Evolutionary conservation across 495 filamentous ascomycete genomes (phyloP).

Genomic region (Xylaria longipes): DNA sequence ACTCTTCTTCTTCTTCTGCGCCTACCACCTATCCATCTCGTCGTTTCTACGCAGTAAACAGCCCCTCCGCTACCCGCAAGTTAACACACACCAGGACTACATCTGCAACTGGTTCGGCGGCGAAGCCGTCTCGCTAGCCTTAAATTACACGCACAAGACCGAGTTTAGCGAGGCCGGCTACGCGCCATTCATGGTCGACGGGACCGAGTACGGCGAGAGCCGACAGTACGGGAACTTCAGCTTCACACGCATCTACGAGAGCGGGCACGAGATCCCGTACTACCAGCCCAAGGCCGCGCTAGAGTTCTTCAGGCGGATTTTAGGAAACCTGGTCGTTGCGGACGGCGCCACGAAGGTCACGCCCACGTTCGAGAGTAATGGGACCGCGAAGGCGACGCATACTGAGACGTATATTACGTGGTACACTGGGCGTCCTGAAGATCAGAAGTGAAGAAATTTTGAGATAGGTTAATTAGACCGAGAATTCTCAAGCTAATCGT

Average conservation of each 20-base stretch:
- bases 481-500: neutral
- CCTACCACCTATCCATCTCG: conserved; percentile 43
- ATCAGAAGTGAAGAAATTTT: conserved; percentile 29
- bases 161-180: conserved; percentile 61
- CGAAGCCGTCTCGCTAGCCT: conserved; percentile 54
- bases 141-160: conserved; percentile 42
- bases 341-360: conserved; percentile 40
- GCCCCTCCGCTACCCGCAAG: too few species aligned
- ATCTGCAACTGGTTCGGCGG: conserved; percentile 64
- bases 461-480: neutral
- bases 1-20: conserved; percentile 44
- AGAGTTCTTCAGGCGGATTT: conserved; percentile 45
- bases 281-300: conserved; percentile 64
- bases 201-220: conserved; percentile 39
- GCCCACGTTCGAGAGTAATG: conserved; percentile 51
- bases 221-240: conserved; percentile 67
- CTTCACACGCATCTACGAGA: conserved; percentile 66
- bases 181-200: conserved; percentile 46
- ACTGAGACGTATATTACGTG: conserved; percentile 53
- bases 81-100: conserved; percentile 57
- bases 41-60: too few species aligned
- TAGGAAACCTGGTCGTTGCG: conserved; percentile 8
- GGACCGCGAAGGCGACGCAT: conserved; percentile 60
- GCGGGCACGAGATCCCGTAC: conserved; percentile 66
- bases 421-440: conserved; percentile 37